Evolutionary conservation across 768 basidiomycete species (phyloP), one percentile per base, ranked within the genome.

Genomic region (Boletus rubescentipes): DNA sequence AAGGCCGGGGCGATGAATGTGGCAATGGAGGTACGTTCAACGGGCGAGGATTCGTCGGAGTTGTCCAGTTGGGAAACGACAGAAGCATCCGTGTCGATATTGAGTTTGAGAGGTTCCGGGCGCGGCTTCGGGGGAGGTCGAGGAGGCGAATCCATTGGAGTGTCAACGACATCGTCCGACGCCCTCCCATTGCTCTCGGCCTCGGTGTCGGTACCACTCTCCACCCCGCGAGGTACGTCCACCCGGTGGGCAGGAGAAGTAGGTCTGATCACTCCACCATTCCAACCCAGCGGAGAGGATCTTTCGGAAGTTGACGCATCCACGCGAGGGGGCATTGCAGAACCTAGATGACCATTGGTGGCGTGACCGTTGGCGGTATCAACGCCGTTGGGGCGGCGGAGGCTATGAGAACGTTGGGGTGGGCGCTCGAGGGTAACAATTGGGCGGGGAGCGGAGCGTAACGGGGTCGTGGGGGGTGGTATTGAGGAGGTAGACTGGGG

Each of bases 1-100:
- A 94, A 75, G 4, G 91, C 89, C 36, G 93, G 93, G 0, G 91
- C 89, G 45, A 92, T 90, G 67, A 88, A 89, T 18, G 91, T 91
- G 7, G 88, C 76, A 61, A 80, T 81, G 9, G 86, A 85, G 11
- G 80, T 83, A 39, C 78, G 80, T 65, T 89, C 82, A 30, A 89
- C 81, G 0, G 84, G 81, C 2, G 83, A 81, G 11, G 82, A 81
- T 59, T 87, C 87, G 20, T 81, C 79, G 3, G 75, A 77, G 46
- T 69, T 69, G 46, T 78, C 76, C 11, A 64, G 51, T 30, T 76
- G 72, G 10, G 63, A 60, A 18, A 61, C 6, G 18, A 44, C 39
- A 23, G 66, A 55, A 30, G 40, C 36, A 18, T 69, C 60, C 9
- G 52, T 47, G 10, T 61, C 61, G 9, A 53, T 34, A 23, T 67